Base-by-base conservation (phyloP, 345 rosid genomes). In the Pistacia atlantica region DNA sequence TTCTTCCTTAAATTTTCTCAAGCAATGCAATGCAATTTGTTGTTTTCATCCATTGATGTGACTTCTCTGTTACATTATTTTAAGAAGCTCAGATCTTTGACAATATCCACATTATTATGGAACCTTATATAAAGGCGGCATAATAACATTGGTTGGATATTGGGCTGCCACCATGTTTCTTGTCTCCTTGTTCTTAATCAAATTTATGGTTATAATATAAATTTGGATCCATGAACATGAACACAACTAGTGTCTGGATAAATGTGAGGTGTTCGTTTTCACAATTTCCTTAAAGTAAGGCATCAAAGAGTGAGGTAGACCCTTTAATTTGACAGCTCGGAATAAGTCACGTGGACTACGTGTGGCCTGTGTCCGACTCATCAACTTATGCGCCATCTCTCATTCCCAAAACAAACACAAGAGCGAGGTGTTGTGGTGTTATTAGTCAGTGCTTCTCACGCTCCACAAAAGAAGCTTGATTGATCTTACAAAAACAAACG, bases 401-500 rank as follows among this genome's bases (percentile, higher is more conserved):
- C 0, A 11, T 9, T 5, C 13, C 1, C 0, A 0, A 0, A 64
- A 12, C 65, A 1, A 0, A 33, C 17, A 3, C 31, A 18, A 28
- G 10, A 4, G 22, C 14, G 62, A 4, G 8, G n/a, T n/a, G 33
- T 33, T 28, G 8, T 5, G 0, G 28, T 25, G 0, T 17, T 3
- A 66, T 59, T 59, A 12, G 67, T 5, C 3, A 61, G 74, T 75
- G 79, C 14, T 1, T 11, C 0, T 4, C 84, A 75, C 84, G 74
- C 55, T 52, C 79, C 28, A 8, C 5, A 2, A 12, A 52, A 20
- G 58, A n/a, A 0, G 67, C 37, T 61, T 17, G 1, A 8, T 61
- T 17, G 1, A 8, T 5, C 58, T 11, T 17, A 14, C 11, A 2
- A 8, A 59, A 61, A 52, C 3, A 22, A n/a, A 17, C 3, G 68